Base-by-base conservation (phyloP, 345 rosid species). In the Cardiospermum halicacabum region DNA sequence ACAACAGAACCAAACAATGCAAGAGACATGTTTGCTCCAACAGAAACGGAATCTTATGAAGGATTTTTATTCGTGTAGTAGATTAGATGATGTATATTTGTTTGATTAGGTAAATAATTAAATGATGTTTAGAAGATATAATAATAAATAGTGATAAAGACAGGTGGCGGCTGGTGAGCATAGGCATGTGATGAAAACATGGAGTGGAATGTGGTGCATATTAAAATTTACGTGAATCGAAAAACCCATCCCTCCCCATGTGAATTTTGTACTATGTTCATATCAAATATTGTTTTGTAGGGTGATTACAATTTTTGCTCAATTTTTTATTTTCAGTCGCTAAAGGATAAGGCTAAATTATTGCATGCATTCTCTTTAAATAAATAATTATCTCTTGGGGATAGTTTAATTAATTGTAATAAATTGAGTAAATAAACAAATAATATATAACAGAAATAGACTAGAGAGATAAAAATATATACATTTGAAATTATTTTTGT, bases 121-220 rank as follows among this genome's bases (percentile, higher is more conserved):
- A 58, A n/a, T n/a, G n/a, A n/a, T 22, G 39, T 13, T 34, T 9
- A 4, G 61, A 1, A 2, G 7, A 3, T 58, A 2, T 15, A 11
- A 10, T 7, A 0, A 25, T 10, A 51, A 40, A 25, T 25, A 15
- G 1, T 45, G 75, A 67, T 25, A 64, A 49, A 16, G 78, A 56
- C 68, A 65, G 18, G 13, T 18, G 53, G 39, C 64, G 43, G 60
- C 48, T 11, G 1, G 40, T 39, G 50, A 76, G 58, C 75, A 75
- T 15, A 37, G 10, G 68, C 83, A 80, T 73, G 77, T 76, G 83
- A 73, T 25, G 31, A 43, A 68, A 74, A 79, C 78, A 70, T 73
- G 78, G 74, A 64, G 10, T 65, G 31, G 11, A 53, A 58, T 53
- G 24, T 22, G 48, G 50, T 59, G 25, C 61, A 31, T 28, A 62